Evolutionary conservation across 371 early-diverging fungal genomes (phyloP).

Genomic region (Haplosporangium sp.): DNA sequence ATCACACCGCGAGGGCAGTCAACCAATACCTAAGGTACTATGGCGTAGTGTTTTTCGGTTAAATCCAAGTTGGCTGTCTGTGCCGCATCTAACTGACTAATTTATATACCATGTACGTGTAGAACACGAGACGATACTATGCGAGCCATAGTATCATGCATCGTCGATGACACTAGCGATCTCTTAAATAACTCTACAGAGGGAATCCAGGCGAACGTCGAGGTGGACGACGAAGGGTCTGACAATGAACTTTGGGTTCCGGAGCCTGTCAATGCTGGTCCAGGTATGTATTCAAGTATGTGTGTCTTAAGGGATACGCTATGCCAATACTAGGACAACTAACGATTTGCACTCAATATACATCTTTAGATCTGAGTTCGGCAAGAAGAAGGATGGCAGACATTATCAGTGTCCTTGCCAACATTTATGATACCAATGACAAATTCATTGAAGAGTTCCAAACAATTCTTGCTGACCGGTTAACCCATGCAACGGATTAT

Average conservation of each 20-base stretch:
- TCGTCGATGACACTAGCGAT: constrained; percentile 59
- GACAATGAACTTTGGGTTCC: constrained; percentile 64
- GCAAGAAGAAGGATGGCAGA: constrained; percentile 58
- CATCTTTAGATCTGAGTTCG: constrained; percentile 52
- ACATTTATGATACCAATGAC: constrained; percentile 67
- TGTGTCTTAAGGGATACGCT: neutral
- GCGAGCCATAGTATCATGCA: constrained; percentile 62
- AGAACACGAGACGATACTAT: constrained; percentile 71
- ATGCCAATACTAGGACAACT: neutral
- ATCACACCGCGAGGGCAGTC: constrained; percentile 62
- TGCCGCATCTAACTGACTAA: neutral
- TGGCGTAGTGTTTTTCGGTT: no score
- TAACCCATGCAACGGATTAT: constrained; percentile 60
- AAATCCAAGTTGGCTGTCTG: neutral
- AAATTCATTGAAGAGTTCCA: constrained; percentile 73
- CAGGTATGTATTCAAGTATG: constrained; percentile 22
- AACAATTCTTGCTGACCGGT: constrained; percentile 55
- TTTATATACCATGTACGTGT: neutral
- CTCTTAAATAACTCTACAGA: constrained; percentile 42
- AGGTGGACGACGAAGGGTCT: constrained; percentile 55
- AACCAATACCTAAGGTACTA: constrained; percentile 60
- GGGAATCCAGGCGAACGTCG: constrained; percentile 30
- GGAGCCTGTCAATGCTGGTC: constrained; percentile 60
- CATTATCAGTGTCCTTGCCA: constrained; percentile 64
- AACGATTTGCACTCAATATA: neutral